Evolutionary conservation across 176 grass and related monocot genomes (phyloP).

Genomic region (Rhynchospora tenuis): DNA sequence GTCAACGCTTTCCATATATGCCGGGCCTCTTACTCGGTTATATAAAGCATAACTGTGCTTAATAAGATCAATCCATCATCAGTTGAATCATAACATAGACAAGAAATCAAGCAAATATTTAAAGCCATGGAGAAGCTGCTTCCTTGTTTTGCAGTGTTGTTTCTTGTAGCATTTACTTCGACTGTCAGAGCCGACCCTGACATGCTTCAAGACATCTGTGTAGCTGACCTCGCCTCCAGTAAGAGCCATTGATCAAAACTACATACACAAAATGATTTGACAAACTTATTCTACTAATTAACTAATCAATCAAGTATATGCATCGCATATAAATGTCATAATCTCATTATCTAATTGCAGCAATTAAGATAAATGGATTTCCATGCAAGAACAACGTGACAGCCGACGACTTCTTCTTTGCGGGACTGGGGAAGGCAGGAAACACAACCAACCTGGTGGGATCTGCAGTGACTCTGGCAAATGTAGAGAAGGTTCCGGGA

Average conservation of each 20-base stretch:
- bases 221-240: slow-evolving; percentile 51
- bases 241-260: neutral
- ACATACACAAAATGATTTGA: neutral
- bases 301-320: neutral
- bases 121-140: neutral
- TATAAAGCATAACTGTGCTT: neutral
- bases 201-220: slow-evolving; percentile 75
- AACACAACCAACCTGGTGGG: slow-evolving; percentile 47
- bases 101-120: neutral
- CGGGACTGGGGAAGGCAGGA: slow-evolving; percentile 29
- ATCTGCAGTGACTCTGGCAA: slow-evolving; percentile 35
- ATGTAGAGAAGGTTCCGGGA: slow-evolving; percentile 44
- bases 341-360: slow-evolving; percentile 22
- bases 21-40: neutral
- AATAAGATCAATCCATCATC: neutral
- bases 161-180: neutral
- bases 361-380: slow-evolving; percentile 62
- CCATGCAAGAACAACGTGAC: slow-evolving; percentile 58
- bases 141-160: neutral
- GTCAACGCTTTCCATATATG: neutral
- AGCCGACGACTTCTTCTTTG: slow-evolving; percentile 63
- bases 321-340: neutral
- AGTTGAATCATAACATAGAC: neutral
- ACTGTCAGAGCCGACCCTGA: slow-evolving; percentile 29
- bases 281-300: neutral